Evolutionary conservation across 352 stramenopile genomes (phyloP).

Genomic region (Pythium pyrilobum): DNA sequence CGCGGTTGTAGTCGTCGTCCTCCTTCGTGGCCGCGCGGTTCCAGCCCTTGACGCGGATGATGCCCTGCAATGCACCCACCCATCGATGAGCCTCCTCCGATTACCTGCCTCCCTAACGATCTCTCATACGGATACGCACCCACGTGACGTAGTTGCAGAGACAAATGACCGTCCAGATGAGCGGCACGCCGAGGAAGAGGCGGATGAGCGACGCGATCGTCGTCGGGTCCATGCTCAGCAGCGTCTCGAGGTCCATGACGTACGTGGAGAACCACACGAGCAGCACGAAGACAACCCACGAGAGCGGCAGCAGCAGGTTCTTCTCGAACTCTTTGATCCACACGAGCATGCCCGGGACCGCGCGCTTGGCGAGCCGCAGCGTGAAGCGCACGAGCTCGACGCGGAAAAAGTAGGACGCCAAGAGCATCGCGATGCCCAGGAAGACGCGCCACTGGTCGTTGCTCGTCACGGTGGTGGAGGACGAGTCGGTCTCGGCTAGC

Average conservation of each 20-base stretch:
- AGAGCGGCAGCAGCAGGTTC: constrained; percentile 62
- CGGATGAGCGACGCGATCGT: constrained; percentile 50
- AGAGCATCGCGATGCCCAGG: constrained; percentile 64
- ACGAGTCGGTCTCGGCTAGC: neutral
- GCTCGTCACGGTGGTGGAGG: constrained; percentile 17
- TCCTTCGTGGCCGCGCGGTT: constrained; percentile 57
- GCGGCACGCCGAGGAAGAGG: constrained; percentile 59
- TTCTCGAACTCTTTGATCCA: constrained; percentile 86
- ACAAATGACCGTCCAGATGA: constrained; percentile 78
- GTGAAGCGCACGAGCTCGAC: constrained; percentile 75
- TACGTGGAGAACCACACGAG: constrained; percentile 61
- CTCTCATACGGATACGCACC: constrained; percentile 21
- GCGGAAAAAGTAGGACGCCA: constrained; percentile 62
- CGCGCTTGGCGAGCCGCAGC: constrained; percentile 56
- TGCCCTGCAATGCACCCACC: constrained; percentile 30
- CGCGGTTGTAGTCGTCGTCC: constrained; percentile 79
- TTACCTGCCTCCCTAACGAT: neutral
- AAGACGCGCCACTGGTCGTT: constrained; percentile 74
- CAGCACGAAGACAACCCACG: constrained; percentile 80
- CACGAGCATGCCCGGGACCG: constrained; percentile 47
- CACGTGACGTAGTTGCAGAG: constrained; percentile 82
- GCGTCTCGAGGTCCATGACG: constrained; percentile 49
- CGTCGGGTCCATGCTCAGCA: constrained; percentile 36
- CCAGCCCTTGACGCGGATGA: constrained; percentile 81
- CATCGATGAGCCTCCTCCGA: no score